A percentile compares a stretch with the other conserved stretches of the same genome.
Conservation (phyloP, 805 yeast species). For the Metschnikowia noctiluminum region DNA sequence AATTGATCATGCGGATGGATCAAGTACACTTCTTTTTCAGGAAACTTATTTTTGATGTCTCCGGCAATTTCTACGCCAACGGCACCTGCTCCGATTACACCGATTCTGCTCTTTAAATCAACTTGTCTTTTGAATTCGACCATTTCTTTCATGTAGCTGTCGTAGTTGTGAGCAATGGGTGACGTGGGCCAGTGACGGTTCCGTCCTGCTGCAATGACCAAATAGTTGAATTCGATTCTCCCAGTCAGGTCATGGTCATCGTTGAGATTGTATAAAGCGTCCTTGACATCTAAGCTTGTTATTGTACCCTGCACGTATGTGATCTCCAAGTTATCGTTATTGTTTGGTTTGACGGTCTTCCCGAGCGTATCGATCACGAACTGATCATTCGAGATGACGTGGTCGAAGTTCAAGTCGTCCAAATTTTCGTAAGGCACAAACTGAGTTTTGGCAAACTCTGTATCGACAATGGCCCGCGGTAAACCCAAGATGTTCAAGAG, state of each 20-base stretch:
- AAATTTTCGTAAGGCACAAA: slow-evolving; percentile 32
- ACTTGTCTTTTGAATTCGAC: slow-evolving; percentile 27
- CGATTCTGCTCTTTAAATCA: slow-evolving; percentile 28
- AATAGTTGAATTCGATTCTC: slow-evolving; percentile 41
- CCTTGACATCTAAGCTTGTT: slow-evolving; percentile 21
- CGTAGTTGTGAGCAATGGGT: slow-evolving; percentile 41
- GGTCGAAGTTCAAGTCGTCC: slow-evolving; percentile 27
- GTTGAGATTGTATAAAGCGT: slow-evolving; percentile 27
- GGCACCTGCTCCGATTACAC: slow-evolving; percentile 53
- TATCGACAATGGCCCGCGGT: slow-evolving; percentile 38
- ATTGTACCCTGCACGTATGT: slow-evolving; percentile 36
- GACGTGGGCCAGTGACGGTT: slow-evolving; percentile 53
- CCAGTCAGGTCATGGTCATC: slow-evolving; percentile 16
- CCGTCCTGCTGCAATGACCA: slow-evolving; percentile 48
- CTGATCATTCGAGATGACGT: slow-evolving; percentile 24
- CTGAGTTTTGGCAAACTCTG: slow-evolving; percentile 37
- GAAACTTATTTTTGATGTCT: slow-evolving; percentile 40
- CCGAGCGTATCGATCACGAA: slow-evolving; percentile 17
- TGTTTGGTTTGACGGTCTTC: slow-evolving; percentile 8
- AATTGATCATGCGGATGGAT: slow-evolving; percentile 36
- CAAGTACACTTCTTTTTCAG: slow-evolving; percentile 35
- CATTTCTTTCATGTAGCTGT: slow-evolving; percentile 44
- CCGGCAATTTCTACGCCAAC: slow-evolving; percentile 51
- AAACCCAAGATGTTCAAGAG: slow-evolving; percentile 39
- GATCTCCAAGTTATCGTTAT: slow-evolving; percentile 12